Evolutionary conservation across 768 basidiomycete genomes (phyloP), one percentile per base, ranked within the genome.

Genomic region (Mycena belliarum): DNA sequence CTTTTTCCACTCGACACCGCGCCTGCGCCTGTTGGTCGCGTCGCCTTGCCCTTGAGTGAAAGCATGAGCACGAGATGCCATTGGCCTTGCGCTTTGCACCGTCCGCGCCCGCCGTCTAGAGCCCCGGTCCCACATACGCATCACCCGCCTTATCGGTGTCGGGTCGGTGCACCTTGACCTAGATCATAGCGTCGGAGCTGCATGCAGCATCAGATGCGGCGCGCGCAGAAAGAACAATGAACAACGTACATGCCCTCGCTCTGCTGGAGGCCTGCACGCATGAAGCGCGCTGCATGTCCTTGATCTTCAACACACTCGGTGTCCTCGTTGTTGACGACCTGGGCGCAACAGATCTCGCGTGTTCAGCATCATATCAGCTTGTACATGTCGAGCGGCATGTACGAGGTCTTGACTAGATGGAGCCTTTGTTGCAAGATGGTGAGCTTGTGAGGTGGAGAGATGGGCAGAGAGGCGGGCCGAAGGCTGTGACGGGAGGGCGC

Each of bases 401-500:
- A 99, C 1, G 86, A 84, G 66, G 86, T 86, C 57, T 84, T 83
- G 77, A 89, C 71, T 96, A 99, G 57, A 95, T 87, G 72, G 96
- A 98, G n/a, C 96, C 97, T 73, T 96, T 93, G 70, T 95, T 93
- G 61, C n/a, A n/a, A n/a, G n/a, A n/a, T n/a, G n/a, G n/a, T n/a
- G n/a, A n/a, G n/a, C n/a, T n/a, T n/a, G n/a, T n/a, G n/a, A n/a
- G n/a, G n/a, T n/a, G n/a, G n/a, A n/a, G n/a, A n/a, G n/a, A n/a
- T n/a, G n/a, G n/a, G n/a, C n/a, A n/a, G n/a, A n/a, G n/a, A n/a
- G n/a, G n/a, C n/a, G n/a, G n/a, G n/a, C n/a, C n/a, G n/a, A n/a
- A n/a, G n/a, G n/a, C n/a, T n/a, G n/a, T n/a, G n/a, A n/a, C n/a
- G n/a, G n/a, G n/a, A n/a, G n/a, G n/a, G n/a, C n/a, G n/a, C n/a